Base-by-base conservation (phyloP, 345 rosid species). In the Linum tenue region DNA sequence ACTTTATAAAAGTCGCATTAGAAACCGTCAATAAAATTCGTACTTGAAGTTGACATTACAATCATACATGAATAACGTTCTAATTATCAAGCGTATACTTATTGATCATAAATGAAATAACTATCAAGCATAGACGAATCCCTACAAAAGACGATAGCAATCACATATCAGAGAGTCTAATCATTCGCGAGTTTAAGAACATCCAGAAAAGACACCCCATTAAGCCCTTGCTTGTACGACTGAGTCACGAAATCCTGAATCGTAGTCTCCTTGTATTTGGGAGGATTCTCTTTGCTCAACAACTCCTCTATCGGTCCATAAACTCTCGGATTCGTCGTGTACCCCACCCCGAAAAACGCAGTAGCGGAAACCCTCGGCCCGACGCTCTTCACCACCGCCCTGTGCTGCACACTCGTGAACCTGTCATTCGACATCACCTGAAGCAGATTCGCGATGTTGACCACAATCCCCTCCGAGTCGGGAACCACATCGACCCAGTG, bases 231-330 rank as follows among this genome's bases (percentile, higher is more conserved):
- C 37, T 10, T 2, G 62, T 59, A 11, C 2, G 8, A 12, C 0
- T 12, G 39, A 2, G 39, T 4, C 2, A 59, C 3, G 38, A 5
- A 17, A 14, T 80, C 81, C 17, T 77, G 36, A 2, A 70, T 35
- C 1, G 76, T 57, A 8, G 70, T 71, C 31, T 73, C 77, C 35
- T 70, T n/a, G 67, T 78, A 76, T 14, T 73, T 36, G 1, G 80
- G 67, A 0, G 82, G 80, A 10, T 69, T 69, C 9, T 78, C 57
- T 37, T 78, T 73, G 0, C 80, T 76, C 39, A 76, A 17, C 48
- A 78, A 16, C 8, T 81, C 81, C 22, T 59, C 61, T 10, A 78
- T 81, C 0, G 72, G 72, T n/a, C 72, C 72, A 69, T 69, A 63
- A 0, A 43, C 1, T 56, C 57, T 69, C 7, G 62, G 41, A 8